Evolutionary conservation across 1,284 basidiomycete species (phyloP), one percentile per base, ranked within the genome.

Genomic region (Ceratobasidium theobromae): DNA sequence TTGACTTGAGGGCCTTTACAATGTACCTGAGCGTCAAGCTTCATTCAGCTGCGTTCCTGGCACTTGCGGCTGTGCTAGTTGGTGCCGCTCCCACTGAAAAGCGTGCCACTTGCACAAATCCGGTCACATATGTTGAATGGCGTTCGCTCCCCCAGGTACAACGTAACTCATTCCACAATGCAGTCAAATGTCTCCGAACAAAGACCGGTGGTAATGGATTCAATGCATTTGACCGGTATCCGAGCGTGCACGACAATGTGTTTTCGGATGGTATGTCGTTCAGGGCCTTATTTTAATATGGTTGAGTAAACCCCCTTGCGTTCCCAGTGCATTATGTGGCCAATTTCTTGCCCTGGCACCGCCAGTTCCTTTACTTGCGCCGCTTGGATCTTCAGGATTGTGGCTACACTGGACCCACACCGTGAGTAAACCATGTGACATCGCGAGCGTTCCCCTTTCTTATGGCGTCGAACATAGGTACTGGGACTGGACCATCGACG

Each of bases 401-500:
- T 28, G 60, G 60, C n/a, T 65, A 65, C 25, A 53, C 35, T 30
- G 60, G 60, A 12, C 60, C 60, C 38, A 33, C 40, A 11, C 60
- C 60, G 60, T 65, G 40, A 62, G 58, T 28, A 16, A 9, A 1
- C n/a, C 21, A n/a, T n/a, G 9, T 32, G 8, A 51, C 14, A 4
- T 30, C 16, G 33, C 14, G 32, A 23, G 49, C 21, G 12, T 33
- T 3, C 18, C 9, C 6, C 18, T 45, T n/a, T 12, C 27, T 16
- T 52, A 16, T 30, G 4, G 11, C 11, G 9, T 45, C 8, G 5
- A 30, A 32, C n/a, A n/a, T 45, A 65, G 60, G 8, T 65, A 65
- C 49, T 65, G 60, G 60, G 60, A 65, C 40, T 65, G 60, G 60
- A 65, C 60, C 23, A 65, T 65, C 18, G 60, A 65, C 49, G 52